Evolutionary conservation across 805 yeast genomes (phyloP), one percentile per base, ranked within the genome.

Genomic region (Wickerhamomyces bisporus): DNA sequence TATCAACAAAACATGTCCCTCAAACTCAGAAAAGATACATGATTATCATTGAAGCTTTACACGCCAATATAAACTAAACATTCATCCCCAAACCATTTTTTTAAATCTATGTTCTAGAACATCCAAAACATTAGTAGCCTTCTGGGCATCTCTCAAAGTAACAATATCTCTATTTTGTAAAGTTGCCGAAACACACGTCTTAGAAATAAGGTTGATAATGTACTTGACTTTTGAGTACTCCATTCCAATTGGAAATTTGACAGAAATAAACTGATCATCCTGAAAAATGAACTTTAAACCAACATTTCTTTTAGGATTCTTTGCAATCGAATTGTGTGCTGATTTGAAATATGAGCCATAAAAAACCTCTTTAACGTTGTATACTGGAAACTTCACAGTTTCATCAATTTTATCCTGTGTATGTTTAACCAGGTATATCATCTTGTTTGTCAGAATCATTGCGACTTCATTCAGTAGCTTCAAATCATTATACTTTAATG

Each of bases 51-150:
- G 10, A 21, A 7, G 10, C 24, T 7, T 10, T 7, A 7, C 24
- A 7, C 7, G 7, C 24, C 24, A 21, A 21, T 23, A 23, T 21
- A 24, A 24, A 19, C 7, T 2, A 23, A 21, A 21, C 7, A 21
- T 7, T 40, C 34, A 62, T 2, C 60, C 68, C 72, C 72, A 68
- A 0, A 67, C 56, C 35, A 65, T 48, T 42, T 55, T 57, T 43
- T 66, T 67, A 36, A 66, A 42, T 30, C 53, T 56, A 38, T 65
- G 54, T 39, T 62, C 69, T 15, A 66, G 36, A 9, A 57, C 41
- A 17, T 57, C 60, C 51, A 66, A 58, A 5, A 64, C 38, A 8
- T 66, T 53, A 1, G 64, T 57, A 24, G 53, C 49, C 15, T 49
- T 48, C 13, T 52, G 50, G 6, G 71, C 72, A 21, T 65, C 65